phyloP scores from a whole-genome alignment of 1,284 basidiomycete genomes.

The Athelia psychrophila region DNA sequence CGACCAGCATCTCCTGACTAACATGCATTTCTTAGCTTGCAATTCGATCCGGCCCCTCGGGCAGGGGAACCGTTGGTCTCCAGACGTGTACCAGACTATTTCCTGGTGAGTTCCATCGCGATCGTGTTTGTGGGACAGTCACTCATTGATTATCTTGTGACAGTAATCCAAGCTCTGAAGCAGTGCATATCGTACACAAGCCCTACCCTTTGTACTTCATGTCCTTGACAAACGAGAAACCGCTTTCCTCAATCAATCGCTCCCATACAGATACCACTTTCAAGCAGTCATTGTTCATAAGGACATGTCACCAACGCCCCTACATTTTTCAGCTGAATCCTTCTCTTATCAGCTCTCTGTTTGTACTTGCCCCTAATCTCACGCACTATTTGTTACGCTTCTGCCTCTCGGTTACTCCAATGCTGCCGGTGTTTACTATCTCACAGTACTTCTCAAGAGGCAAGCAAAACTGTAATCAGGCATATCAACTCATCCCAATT shows the following conservation, averaged over 20 bases:
- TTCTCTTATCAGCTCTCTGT: neutral
- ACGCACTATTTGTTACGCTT: too few species aligned
- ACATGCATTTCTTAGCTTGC: conserved; percentile 63
- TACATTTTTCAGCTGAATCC: neutral
- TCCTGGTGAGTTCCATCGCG: conserved; percentile 62
- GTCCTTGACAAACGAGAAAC: neutral
- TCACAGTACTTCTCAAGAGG: too few species aligned
- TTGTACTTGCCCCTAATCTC: neutral
- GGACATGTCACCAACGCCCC: neutral
- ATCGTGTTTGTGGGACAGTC: neutral
- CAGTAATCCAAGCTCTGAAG: neutral
- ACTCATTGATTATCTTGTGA: neutral
- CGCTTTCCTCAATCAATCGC: neutral
- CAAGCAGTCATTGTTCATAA: neutral
- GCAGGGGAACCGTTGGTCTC: conserved; percentile 98
- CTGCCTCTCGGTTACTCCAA: too few species aligned
- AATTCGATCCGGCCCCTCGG: conserved; percentile 98
- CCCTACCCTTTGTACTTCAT: neutral
- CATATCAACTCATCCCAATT: too few species aligned
- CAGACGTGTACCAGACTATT: conserved; percentile 97
- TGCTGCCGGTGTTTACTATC: too few species aligned
- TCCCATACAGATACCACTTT: neutral
- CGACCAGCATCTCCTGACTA: conserved; percentile 9
- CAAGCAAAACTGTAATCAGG: too few species aligned
- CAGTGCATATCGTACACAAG: neutral